Evolutionary conservation across 2,329 filamentous ascomycete genomes (phyloP), one percentile per base, ranked within the genome.

Genomic region (Clonostachys byssicola): DNA sequence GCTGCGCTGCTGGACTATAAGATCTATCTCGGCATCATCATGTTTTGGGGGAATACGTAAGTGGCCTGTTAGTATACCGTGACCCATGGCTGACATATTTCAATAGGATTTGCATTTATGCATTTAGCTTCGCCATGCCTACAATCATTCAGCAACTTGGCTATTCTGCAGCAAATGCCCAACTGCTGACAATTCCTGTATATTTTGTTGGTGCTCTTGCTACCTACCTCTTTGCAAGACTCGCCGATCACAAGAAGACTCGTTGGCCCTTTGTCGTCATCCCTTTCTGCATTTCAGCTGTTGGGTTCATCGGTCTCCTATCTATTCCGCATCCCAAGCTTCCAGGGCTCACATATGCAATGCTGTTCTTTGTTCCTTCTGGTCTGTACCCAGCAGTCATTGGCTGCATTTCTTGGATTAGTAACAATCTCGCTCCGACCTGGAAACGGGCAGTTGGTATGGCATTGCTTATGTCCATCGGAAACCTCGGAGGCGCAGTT

Each of bases 1-100:
- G 51, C 49, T 12, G 62, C 68, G 13, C 43, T 73, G 9, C 57
- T 56, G 7, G 72, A 74, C 54, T 73, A 68, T 67, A 70, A 75
- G 54, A 66, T 62, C 30, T 61, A 57, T 43, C 49, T 58, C 36
- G 49, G 72, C 12, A 64, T 66, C 20, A 51, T 73, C 18, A 60
- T 64, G 45, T 67, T 61, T 51, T 66, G 61, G 60, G 65, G 61
- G 44, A 65, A 66, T 46, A 54, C 64, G 5, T 47, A 30, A 30
- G 46, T 39, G 17, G 14, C 9, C 6, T 40, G 12, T 10, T 30
- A 3, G 9, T 40, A 12, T 46, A 16, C 13, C 34, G 9, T 30
- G 23, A 30, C 23, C 23, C 23, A 9, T 30, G 14, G 10, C 23
- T n/a, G 23, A 30, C 23, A 30, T 30, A 10, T 30, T 8, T 10